phyloP scores from a whole-genome alignment of 805 yeast species.

The Metschnikowia koreensis region DNA sequence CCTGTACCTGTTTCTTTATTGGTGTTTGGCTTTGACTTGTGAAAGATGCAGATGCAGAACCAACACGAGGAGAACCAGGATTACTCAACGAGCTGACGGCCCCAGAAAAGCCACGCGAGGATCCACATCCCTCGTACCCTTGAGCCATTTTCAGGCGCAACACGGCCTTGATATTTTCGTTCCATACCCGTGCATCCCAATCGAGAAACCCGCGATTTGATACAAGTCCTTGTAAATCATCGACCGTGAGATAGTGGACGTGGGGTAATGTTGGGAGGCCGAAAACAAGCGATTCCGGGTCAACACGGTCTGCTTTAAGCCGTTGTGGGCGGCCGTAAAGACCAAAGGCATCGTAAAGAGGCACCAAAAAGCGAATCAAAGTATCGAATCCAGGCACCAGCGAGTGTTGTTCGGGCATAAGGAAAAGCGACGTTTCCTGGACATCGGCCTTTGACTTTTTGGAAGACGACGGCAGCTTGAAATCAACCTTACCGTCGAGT shows the following conservation, averaged over 20 bases:
- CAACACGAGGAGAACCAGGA: background rate
- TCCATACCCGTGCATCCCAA: conserved; percentile 42
- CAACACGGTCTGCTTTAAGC: conserved; percentile 42
- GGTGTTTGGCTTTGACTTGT: too few species aligned
- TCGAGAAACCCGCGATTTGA: conserved; percentile 25
- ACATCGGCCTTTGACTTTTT: conserved; percentile 29
- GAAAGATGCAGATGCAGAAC: too few species aligned
- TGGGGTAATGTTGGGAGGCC: conserved; percentile 47
- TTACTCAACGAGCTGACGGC: conserved; percentile 52
- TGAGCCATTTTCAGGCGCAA: conserved; percentile 35
- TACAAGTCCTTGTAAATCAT: conserved; percentile 28
- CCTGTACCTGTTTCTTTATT: too few species aligned
- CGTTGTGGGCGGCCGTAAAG: conserved; percentile 46
- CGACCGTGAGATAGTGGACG: conserved; percentile 41
- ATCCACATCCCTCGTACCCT: conserved; percentile 76
- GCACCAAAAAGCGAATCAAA: conserved; percentile 42
- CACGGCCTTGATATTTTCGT: conserved; percentile 26
- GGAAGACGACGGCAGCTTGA: conserved; percentile 42
- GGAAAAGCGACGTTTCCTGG: conserved; percentile 42
- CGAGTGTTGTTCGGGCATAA: conserved; percentile 45
- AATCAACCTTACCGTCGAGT: conserved; percentile 75
- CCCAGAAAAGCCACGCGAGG: conserved; percentile 54
- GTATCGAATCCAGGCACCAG: conserved; percentile 51
- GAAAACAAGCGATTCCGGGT: conserved; percentile 43
- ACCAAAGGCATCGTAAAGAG: conserved; percentile 43